A percentile compares a stretch with the other conserved stretches of the same genome.
These are phyloP conservation scores for Aspergillus sp. DNA, from an alignment of 2,329 filamentous ascomycete species.

Conservation along the genomic window DNA sequence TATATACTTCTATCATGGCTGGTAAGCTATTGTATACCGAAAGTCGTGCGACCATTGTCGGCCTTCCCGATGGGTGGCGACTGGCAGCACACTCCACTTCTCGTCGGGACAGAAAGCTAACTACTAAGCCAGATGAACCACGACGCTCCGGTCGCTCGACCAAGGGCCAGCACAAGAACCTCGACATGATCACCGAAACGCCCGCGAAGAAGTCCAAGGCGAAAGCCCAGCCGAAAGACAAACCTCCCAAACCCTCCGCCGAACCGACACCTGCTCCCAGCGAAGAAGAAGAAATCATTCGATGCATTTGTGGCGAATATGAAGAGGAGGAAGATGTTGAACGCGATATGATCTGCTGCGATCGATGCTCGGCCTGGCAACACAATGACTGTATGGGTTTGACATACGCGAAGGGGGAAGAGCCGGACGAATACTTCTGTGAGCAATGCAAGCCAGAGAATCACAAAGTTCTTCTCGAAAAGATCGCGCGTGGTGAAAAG, in stretches of 20 bases:
- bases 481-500: constrained; percentile 76
- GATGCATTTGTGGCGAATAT: constrained; percentile 88
- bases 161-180: constrained; percentile 93
- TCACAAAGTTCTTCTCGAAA: constrained; percentile 77
- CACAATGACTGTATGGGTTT: constrained; percentile 96
- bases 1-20: constrained; percentile 53
- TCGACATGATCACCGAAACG: constrained; percentile 68
- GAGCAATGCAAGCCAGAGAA: constrained; percentile 83
- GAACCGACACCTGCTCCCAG: constrained; percentile 47
- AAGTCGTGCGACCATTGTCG: constrained; percentile 9
- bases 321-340: constrained; percentile 83
- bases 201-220: constrained; percentile 49
- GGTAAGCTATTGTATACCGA: constrained; percentile 57
- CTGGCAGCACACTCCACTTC: constrained; percentile 5
- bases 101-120: constrained; percentile 31
- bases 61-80: constrained; percentile 8
- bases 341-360: constrained; percentile 94
- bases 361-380: constrained; percentile 91
- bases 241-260: constrained; percentile 48
- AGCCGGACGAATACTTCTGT: constrained; percentile 86
- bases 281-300: constrained; percentile 72
- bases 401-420: constrained; percentile 71
- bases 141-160: constrained; percentile 93
- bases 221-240: constrained; percentile 50
- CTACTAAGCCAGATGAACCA: constrained; percentile 67